These are phyloP conservation scores for Fusarium pininemorale DNA, from an alignment of 2,329 filamentous ascomycete species.

Conservation along the genomic window DNA sequence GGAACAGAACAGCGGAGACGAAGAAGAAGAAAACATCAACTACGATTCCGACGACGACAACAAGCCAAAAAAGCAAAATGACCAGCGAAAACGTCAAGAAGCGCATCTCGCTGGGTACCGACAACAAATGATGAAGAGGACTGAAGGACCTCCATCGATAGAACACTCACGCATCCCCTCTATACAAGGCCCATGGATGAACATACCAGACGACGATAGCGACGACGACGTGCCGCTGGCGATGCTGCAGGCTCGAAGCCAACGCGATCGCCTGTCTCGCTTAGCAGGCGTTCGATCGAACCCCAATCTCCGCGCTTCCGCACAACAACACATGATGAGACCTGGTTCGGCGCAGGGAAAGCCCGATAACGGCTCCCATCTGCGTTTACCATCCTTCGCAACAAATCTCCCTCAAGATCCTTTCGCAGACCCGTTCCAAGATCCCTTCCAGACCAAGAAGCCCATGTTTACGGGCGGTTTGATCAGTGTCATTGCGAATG, in stretches of 20 bases:
- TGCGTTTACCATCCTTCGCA: slow-evolving; percentile 24
- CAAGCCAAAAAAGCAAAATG: neutral
- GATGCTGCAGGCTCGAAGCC: slow-evolving; percentile 8
- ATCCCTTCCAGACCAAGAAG: neutral
- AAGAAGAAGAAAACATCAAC: slow-evolving; percentile 19
- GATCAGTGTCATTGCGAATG: slow-evolving; percentile 20
- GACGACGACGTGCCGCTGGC: slow-evolving; percentile 31
- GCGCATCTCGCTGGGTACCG: slow-evolving; percentile 27
- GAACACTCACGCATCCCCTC: slow-evolving; percentile 6
- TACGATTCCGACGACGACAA: slow-evolving; percentile 21
- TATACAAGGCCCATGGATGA: slow-evolving; percentile 1
- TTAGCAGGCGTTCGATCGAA: slow-evolving; percentile 22
- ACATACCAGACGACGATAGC: neutral
- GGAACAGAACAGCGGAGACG: slow-evolving; percentile 10
- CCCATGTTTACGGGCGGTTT: slow-evolving; percentile 22
- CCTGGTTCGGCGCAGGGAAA: slow-evolving; percentile 25
- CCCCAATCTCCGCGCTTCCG: slow-evolving; percentile 19
- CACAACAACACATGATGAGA: slow-evolving; percentile 21
- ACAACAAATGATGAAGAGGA: slow-evolving; percentile 35
- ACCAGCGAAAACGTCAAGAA: slow-evolving; percentile 24
- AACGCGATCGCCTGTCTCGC: neutral
- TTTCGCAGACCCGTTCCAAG: slow-evolving; percentile 12
- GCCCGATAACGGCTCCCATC: neutral
- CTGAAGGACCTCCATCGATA: slow-evolving; percentile 1
- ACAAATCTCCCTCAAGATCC: slow-evolving; percentile 28